These are phyloP conservation scores for Ascochyta koolunga DNA, from an alignment of 2,329 filamentous ascomycete genomes.

Conservation along the genomic window DNA sequence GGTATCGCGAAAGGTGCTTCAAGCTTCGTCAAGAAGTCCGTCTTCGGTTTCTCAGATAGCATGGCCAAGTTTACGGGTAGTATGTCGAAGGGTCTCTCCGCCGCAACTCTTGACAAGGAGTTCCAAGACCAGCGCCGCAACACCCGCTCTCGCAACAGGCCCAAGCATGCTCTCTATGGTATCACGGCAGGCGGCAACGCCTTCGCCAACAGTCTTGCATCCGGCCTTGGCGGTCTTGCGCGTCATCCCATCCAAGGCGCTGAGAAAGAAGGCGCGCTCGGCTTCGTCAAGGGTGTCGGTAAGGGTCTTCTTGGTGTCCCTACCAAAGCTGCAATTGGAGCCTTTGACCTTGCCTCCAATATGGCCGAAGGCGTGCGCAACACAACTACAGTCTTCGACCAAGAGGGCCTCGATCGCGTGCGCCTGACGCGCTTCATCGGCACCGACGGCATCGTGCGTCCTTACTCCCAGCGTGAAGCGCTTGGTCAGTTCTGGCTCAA, in stretches of 20 bases:
- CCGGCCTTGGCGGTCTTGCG: conserved; percentile 90
- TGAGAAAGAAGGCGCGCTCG: conserved; percentile 89
- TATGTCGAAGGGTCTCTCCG: conserved; percentile 93
- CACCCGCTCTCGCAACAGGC: conserved; percentile 87
- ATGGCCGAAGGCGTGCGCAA: conserved; percentile 97
- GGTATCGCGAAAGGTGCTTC: conserved; percentile 96
- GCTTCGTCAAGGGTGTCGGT: conserved; percentile 97
- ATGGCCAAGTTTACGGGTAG: conserved; percentile 98
- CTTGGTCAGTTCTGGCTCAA: conserved; percentile 99
- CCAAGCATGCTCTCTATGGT: conserved; percentile 96
- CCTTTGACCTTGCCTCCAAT: conserved; percentile 95
- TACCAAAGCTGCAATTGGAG: conserved; percentile 95
- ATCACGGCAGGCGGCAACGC: conserved; percentile 95
- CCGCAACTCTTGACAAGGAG: conserved; percentile 95
- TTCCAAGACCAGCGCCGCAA: conserved; percentile 97
- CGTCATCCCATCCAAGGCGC: conserved; percentile 94
- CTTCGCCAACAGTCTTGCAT: conserved; percentile 89
- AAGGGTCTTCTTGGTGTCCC: conserved; percentile 94
- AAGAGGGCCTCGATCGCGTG: conserved; percentile 90
- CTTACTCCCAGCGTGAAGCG: conserved; percentile 92
- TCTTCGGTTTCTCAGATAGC: conserved; percentile 96
- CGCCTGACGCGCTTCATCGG: conserved; percentile 93
- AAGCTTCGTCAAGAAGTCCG: conserved; percentile 97
- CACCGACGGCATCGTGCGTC: conserved; percentile 88
- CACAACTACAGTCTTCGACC: conserved; percentile 97